Evolutionary conservation across 768 basidiomycete species (phyloP).

Genomic region (Hemileccinum rubropunctum): DNA sequence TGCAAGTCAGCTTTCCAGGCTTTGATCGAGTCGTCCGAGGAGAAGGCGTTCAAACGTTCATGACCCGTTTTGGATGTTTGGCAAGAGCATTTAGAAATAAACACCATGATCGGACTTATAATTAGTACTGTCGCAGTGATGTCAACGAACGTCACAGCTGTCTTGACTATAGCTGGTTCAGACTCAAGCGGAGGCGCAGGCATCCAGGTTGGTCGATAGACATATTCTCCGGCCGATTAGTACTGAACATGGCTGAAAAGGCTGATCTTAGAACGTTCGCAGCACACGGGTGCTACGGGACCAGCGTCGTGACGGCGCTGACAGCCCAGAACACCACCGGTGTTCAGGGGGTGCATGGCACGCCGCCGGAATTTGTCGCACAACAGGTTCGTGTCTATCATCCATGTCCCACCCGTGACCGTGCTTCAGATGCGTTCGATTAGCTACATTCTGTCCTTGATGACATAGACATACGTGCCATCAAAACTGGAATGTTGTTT

Average conservation of each 20-base stretch:
- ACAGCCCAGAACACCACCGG: constrained; percentile 89
- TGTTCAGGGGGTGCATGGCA: constrained; percentile 69
- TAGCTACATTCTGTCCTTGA: constrained; percentile 69
- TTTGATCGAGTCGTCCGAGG: not conserved
- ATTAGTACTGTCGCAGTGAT: not conserved
- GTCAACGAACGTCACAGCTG: constrained; percentile 25
- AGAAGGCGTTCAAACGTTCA: not conserved
- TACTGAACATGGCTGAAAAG: constrained; percentile 34
- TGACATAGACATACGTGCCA: constrained; percentile 66
- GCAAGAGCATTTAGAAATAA: constrained; percentile 26
- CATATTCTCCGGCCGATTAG: not conserved
- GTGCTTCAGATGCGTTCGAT: not conserved
- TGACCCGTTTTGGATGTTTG: constrained; percentile 24
- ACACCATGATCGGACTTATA: constrained; percentile 11
- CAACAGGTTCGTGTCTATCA: constrained; percentile 56
- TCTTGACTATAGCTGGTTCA: constrained; percentile 76
- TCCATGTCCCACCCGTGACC: not conserved
- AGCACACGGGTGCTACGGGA: constrained; percentile 74
- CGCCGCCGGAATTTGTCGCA: constrained; percentile 66
- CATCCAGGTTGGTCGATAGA: constrained; percentile 59
- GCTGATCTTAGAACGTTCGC: constrained; percentile 88
- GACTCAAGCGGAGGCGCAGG: constrained; percentile 88
- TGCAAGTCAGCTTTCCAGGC: too few species aligned
- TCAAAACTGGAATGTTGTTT: constrained; percentile 92
- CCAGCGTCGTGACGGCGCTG: constrained; percentile 79